A percentile compares a stretch with the other conserved stretches of the same genome.
Evolutionary conservation across 1,284 basidiomycete species (phyloP).

Genomic region (Anthracocystis setariae): DNA sequence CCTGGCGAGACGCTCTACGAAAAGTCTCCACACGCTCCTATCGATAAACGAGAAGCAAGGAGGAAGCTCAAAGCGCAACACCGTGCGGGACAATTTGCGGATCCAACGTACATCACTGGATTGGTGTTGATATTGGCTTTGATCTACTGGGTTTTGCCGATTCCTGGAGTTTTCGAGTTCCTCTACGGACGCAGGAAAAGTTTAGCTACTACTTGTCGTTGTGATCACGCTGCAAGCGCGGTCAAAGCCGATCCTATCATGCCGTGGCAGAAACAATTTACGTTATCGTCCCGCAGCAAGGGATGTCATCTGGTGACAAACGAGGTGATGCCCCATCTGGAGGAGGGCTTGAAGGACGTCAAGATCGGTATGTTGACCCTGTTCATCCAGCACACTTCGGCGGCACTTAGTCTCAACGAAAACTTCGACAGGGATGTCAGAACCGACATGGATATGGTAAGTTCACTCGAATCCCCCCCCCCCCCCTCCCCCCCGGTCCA

Average conservation of each 20-base stretch:
- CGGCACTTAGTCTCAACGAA: constrained; percentile 86
- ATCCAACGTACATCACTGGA: constrained; percentile 40
- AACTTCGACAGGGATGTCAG: constrained; percentile 78
- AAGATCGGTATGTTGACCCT: constrained; percentile 68
- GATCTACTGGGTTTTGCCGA: constrained; percentile 44
- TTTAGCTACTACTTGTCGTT: constrained; percentile 1
- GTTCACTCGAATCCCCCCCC: constrained; percentile 5
- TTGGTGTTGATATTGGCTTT: constrained; percentile 30
- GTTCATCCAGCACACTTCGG: constrained; percentile 86
- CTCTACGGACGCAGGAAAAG: constrained; percentile 19
- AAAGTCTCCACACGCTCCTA: constrained; percentile 33
- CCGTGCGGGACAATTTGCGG: constrained; percentile 36
- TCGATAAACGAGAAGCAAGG: constrained; percentile 43
- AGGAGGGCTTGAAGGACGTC: constrained; percentile 74
- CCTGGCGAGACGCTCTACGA: constrained; percentile 38
- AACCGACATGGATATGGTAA: constrained; percentile 70
- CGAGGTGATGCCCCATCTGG: constrained; percentile 78
- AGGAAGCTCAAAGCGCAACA: constrained; percentile 36
- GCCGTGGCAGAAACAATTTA: constrained; percentile 92
- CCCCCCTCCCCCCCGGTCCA: not conserved
- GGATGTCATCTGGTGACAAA: constrained; percentile 85
- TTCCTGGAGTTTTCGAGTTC: constrained; percentile 40
- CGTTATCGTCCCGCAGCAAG: constrained; percentile 69
- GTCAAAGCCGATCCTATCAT: constrained; percentile 69
- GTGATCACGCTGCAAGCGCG: not conserved